Base-by-base conservation (phyloP, 495 filamentous ascomycete genomes). In the Lophium mytilinum region DNA sequence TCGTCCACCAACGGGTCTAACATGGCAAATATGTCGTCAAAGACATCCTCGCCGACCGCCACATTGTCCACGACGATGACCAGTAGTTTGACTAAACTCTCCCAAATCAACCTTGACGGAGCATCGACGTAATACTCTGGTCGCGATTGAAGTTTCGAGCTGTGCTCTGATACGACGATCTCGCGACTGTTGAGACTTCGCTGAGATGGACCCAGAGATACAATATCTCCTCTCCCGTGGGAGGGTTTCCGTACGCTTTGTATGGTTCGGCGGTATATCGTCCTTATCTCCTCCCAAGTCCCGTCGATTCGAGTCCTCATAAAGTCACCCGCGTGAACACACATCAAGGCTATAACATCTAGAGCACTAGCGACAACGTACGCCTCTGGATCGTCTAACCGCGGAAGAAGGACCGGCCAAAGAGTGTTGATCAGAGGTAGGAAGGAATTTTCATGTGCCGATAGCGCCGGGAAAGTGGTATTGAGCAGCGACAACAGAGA, bases 391-490 rank as follows among this genome's bases (percentile, higher is more conserved):
- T 94, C 87, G 57, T 86, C 78, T 6, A 96, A 76, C 36, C 88
- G 78, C 4, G 79, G 70, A 0, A 87, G 71, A 9, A 95, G 73
- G 5, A 88, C 81, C 0, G 90, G 89, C 89, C 90, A 98, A 21
- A 96, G 71, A 4, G 87, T 86, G 67, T 95, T 89, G 46, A 96
- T 83, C 3, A 96, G 75, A 0, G 93, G 93, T 0, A 98, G 75
- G 66, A 95, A 96, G 11, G 80, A 81, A 48, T 87, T 81, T 66
- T 94, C 86, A 63, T 93, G 83, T 0, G 77, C 74, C 1, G 85
- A 80, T 2, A 96, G 78, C 3, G 83, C 76, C 0, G 84, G 81
- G 10, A 83, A 75, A 9, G 87, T 81, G 4, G 83, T 85, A 18
- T 77, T 69, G 34, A 96, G 77, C 8, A 96, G 84, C 12, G 37